Percentiles rank a stretch among this genome's conserved stretches.
These are phyloP conservation scores for Cicer judaicum DNA, from an alignment of 306 rosid species.

Conservation along the genomic window DNA sequence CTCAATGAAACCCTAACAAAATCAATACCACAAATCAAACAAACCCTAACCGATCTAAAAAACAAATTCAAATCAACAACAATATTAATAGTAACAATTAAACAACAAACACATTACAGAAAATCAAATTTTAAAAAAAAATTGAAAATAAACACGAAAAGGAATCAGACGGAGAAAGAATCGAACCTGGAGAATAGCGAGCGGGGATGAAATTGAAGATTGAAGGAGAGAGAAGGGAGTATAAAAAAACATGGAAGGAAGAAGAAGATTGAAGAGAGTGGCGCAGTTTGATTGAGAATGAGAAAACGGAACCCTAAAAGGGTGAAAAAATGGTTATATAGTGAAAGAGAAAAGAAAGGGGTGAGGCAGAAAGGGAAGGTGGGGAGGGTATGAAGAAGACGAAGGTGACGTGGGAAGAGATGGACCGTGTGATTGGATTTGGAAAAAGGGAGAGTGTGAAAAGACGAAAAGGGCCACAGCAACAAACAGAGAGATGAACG, in stretches of 20 bases:
- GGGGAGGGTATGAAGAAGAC: conserved; percentile 46
- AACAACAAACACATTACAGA: neutral
- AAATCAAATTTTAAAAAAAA: neutral
- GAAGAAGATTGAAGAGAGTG: neutral
- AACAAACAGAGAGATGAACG: conserved; percentile 41
- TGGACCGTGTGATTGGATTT: conserved; percentile 59
- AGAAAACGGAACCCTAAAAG: conserved; percentile 64
- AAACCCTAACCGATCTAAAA: conserved; percentile 9
- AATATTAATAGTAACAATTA: conserved; percentile 22
- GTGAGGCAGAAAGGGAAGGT: conserved; percentile 48
- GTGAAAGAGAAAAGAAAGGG: conserved; percentile 31
- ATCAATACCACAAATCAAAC: conserved; percentile 38
- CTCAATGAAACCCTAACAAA: conserved; percentile 55
- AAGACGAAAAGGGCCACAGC: conserved; percentile 69
- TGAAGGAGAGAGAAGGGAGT: conserved; percentile 23
- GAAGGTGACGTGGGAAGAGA: conserved; percentile 67
- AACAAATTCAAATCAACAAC: neutral
- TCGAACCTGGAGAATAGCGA: conserved; percentile 50
- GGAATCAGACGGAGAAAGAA: conserved; percentile 9
- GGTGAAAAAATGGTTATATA: conserved; percentile 43
- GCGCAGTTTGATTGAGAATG: conserved; percentile 38
- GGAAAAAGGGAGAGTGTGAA: conserved; percentile 40
- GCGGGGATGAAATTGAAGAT: conserved; percentile 40
- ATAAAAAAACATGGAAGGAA: neutral
- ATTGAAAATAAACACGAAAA: neutral